Percentiles rank a stretch among this genome's conserved stretches.
Evolutionary conservation across 176 grass and related monocot species (phyloP).

Genomic region (Chrysopogon serrulatus): DNA sequence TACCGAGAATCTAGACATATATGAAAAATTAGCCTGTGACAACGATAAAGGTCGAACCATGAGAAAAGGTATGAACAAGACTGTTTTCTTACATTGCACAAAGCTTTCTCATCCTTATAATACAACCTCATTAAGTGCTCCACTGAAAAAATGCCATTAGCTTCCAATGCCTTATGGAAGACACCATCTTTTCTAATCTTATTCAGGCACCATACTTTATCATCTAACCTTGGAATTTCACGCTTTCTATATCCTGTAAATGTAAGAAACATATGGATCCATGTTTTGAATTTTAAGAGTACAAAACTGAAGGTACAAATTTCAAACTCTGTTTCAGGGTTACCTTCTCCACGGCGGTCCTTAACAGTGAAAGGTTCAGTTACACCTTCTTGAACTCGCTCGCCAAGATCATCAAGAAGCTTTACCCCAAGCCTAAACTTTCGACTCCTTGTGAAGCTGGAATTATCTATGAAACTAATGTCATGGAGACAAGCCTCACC

Average conservation of each 20-base stretch:
- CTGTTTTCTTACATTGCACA: conserved; percentile 35
- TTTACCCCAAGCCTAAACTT: conserved; percentile 50
- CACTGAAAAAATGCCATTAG: conserved; percentile 17
- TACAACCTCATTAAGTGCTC: conserved; percentile 36
- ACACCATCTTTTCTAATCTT: conserved; percentile 31
- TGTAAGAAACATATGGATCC: not conserved
- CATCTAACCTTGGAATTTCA: conserved; percentile 23
- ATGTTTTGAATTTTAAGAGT: not conserved
- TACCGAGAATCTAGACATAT: conserved; percentile 27
- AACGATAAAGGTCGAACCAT: not conserved
- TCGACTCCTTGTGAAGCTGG: conserved; percentile 33
- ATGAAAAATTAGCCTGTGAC: not conserved
- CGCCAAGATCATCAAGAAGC: conserved; percentile 3
- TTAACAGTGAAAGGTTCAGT: conserved; percentile 46
- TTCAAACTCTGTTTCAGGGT: not conserved
- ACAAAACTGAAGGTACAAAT: not conserved
- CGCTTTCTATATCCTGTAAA: conserved; percentile 39
- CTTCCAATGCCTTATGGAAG: conserved; percentile 26
- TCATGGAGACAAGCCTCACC: conserved; percentile 10
- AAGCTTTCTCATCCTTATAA: conserved; percentile 11
- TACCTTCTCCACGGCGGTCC: conserved; percentile 59
- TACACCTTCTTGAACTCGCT: conserved; percentile 37
- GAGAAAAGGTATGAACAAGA: not conserved
- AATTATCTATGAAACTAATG: conserved; percentile 46
- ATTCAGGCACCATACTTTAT: conserved; percentile 48